Conservation (phyloP, 2,329 filamentous ascomycete genomes). For the Ceratocystis cacaofunesta region DNA sequence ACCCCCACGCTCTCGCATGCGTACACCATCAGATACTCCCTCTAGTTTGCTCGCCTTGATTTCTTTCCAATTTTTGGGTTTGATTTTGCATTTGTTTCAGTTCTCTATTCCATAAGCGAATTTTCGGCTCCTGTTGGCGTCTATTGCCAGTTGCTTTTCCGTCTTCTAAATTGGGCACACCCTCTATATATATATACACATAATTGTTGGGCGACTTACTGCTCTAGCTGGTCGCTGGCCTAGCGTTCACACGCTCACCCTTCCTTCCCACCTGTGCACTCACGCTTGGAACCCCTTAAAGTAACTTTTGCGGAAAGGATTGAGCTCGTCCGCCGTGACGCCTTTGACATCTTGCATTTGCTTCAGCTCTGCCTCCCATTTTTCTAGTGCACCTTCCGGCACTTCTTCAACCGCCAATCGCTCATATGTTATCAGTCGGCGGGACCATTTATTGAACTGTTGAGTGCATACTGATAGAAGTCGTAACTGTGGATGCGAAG, state of each 20-base stretch:
- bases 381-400: constrained; percentile 28
- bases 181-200: background rate
- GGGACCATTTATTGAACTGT: constrained; percentile 83
- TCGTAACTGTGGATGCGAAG: constrained; percentile 59
- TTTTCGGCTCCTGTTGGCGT: constrained; percentile 4
- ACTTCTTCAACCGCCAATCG: constrained; percentile 48
- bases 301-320: constrained; percentile 45
- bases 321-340: constrained; percentile 42
- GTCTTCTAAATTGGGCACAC: background rate
- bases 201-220: background rate
- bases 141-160: constrained; percentile 1
- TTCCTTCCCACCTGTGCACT: constrained; percentile 13
- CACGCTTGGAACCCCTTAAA: constrained; percentile 39
- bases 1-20: background rate
- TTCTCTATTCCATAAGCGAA: background rate
- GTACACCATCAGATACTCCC: background rate
- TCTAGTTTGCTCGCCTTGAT: constrained; percentile 11
- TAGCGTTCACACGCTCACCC: constrained; percentile 7
- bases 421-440: constrained; percentile 74
- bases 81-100: background rate
- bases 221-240: background rate
- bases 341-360: constrained; percentile 25
- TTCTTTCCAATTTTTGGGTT: background rate
- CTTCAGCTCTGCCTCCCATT: constrained; percentile 19
- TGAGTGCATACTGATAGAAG: constrained; percentile 68